Conservation (phyloP, 2,329 filamentous ascomycete genomes). For the Tolypocladium tundrense region DNA sequence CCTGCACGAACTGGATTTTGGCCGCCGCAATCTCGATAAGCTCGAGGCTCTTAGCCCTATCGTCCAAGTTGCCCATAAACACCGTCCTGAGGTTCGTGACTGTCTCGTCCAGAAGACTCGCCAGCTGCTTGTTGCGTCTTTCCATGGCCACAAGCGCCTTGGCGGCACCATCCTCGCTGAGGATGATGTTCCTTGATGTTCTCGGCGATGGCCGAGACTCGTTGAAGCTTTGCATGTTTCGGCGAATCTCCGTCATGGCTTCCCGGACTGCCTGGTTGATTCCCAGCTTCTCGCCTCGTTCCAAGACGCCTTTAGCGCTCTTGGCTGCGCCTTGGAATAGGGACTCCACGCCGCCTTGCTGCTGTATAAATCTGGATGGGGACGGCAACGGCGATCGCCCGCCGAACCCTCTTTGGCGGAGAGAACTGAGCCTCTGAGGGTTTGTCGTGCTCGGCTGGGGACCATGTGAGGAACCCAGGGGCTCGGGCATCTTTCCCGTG, state of each 20-base stretch:
- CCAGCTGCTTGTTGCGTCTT: slow-evolving; percentile 54
- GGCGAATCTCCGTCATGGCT: slow-evolving; percentile 68
- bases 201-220: slow-evolving; percentile 36
- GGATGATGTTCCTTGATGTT: slow-evolving; percentile 22
- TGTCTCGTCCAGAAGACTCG: slow-evolving; percentile 57
- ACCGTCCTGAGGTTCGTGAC: slow-evolving; percentile 52
- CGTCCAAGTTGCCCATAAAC: slow-evolving; percentile 38
- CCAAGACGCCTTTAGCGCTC: slow-evolving; percentile 62
- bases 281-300: slow-evolving; percentile 64
- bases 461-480: background rate
- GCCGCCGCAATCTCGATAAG: slow-evolving; percentile 48
- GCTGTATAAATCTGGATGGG: slow-evolving; percentile 40
- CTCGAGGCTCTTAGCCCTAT: slow-evolving; percentile 39
- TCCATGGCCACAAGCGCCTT: slow-evolving; percentile 44
- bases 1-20: slow-evolving; percentile 56
- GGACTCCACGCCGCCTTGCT: slow-evolving; percentile 54
- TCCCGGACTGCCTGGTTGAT: slow-evolving; percentile 75
- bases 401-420: slow-evolving; percentile 31
- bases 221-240: slow-evolving; percentile 62
- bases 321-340: slow-evolving; percentile 69
- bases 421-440: slow-evolving; percentile 19
- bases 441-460: slow-evolving; percentile 21
- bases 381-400: slow-evolving; percentile 35
- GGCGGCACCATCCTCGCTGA: slow-evolving; percentile 22
- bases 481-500: slow-evolving; percentile 43